Percentiles rank a stretch among this genome's conserved stretches.
Conservation (phyloP, 768 basidiomycete genomes). For the Termitomyces sp. region DNA sequence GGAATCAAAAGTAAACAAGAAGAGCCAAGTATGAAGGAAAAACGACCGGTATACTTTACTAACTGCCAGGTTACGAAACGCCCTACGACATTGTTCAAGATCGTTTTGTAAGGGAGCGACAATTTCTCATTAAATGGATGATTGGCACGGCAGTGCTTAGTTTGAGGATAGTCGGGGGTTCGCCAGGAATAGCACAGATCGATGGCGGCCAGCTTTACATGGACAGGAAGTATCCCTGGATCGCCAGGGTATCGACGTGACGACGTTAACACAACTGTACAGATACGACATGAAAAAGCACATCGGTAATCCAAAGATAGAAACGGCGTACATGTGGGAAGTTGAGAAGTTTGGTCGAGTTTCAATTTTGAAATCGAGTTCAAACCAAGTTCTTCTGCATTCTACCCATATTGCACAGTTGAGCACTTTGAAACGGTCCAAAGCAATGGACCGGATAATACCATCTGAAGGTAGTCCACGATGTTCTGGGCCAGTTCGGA, state of each 20-base stretch:
- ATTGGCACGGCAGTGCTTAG: constrained; percentile 11
- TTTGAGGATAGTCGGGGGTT: constrained; percentile 11
- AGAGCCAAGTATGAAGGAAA: not conserved
- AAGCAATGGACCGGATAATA: constrained; percentile 16
- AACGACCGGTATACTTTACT: constrained; percentile 39
- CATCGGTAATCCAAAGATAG: constrained; percentile 7
- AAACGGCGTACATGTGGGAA: constrained; percentile 31
- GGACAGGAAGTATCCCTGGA: constrained; percentile 21
- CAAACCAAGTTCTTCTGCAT: constrained; percentile 52
- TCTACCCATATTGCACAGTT: constrained; percentile 32
- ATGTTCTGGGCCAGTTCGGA: constrained; percentile 51
- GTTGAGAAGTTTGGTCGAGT: constrained; percentile 37
- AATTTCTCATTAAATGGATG: constrained; percentile 52
- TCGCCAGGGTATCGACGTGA: constrained; percentile 13
- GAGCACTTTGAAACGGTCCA: not conserved
- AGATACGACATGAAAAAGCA: constrained; percentile 1
- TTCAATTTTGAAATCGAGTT: constrained; percentile 49
- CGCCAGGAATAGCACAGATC: constrained; percentile 31
- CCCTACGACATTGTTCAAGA: constrained; percentile 45
- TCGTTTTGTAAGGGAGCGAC: constrained; percentile 46
- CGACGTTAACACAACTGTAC: constrained; percentile 12
- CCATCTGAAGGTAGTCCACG: constrained; percentile 43
- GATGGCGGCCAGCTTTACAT: constrained; percentile 32
- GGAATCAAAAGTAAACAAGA: not conserved
- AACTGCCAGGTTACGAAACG: constrained; percentile 56